Base-by-base conservation (phyloP, 2,329 filamentous ascomycete genomes). In the Phialophora expanda region DNA sequence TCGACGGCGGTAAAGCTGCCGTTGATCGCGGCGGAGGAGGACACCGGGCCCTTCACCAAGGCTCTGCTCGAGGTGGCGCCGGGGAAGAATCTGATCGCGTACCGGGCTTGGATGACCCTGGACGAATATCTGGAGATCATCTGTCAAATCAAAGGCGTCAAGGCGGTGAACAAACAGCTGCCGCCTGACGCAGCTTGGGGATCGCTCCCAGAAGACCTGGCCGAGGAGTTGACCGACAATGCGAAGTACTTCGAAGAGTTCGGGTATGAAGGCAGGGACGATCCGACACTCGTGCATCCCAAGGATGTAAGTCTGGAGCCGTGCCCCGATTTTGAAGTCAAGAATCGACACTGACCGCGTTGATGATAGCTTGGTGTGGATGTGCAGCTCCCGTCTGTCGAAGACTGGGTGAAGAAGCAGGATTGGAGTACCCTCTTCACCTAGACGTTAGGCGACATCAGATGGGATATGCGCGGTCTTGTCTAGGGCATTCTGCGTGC, bases 11-110 rank as follows among this genome's bases (percentile, higher is more conserved):
- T 71, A 0, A 68, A 65, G 1, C 64, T 83, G 1, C 81, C 81
- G 0, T 75, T 84, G 55, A 77, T 83, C 56, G 75, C 81, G 56
- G 72, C 78, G 0, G 67, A 66, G 0, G 67, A 70, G 1, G 80
- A 79, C 1, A 81, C 80, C 0, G 83, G 83, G 0, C 72, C 74
- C 0, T 84, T 83, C 41, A 81, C 84, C 1, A 75, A 73, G 11
- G 78, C 80, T 0, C 72, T 85, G 26, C 50, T 84, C 38, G 73
- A 78, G 24, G 79, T n/a, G 17, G 71, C 70, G 0, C 66, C 77
- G 0, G 76, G 78, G 0, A 79, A 74, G 1, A 82, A 79, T 30
- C 72, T 85, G 1, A 69, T 83, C 1, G 83, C 81, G 0, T 83
- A 81, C 62, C 78, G 83, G 56, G 77, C 75, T 55, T 75, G 77